Conservation (phyloP, 2,329 filamentous ascomycete genomes). For the Pochonia chlamydosporia region DNA sequence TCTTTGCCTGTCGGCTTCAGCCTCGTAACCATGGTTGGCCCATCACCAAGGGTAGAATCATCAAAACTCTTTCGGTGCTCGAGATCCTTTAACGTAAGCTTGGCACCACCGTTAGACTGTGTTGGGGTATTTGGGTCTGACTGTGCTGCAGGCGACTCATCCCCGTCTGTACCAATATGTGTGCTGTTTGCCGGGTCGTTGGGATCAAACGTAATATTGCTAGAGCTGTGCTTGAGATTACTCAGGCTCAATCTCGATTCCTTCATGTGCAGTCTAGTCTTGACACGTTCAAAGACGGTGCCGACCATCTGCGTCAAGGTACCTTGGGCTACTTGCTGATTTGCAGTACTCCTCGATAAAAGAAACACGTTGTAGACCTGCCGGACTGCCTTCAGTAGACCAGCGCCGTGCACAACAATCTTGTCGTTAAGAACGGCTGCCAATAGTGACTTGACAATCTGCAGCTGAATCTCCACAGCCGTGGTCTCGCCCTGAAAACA, state of each 20-base stretch:
- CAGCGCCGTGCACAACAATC: conserved; percentile 95
- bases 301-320: conserved; percentile 98
- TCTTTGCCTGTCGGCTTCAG: conserved; percentile 42
- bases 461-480: conserved; percentile 84
- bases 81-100: conserved; percentile 61
- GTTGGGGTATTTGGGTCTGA: conserved; percentile 23
- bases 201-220: conserved; percentile 46
- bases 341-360: conserved; percentile 85
- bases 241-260: conserved; percentile 62
- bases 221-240: conserved; percentile 46
- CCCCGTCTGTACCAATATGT: conserved; percentile 31
- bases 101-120: conserved; percentile 35
- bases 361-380: conserved; percentile 99
- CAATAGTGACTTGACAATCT: conserved; percentile 95
- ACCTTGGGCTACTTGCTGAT: conserved; percentile 95
- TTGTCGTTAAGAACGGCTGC: conserved; percentile 97
- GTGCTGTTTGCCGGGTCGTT: conserved; percentile 31
- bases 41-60: conserved; percentile 61
- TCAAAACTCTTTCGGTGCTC: conserved; percentile 65
- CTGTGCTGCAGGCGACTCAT: conserved; percentile 27
- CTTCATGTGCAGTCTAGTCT: conserved; percentile 78
- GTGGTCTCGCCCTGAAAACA: conserved; percentile 98
- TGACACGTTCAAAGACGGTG: conserved; percentile 94
- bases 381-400: conserved; percentile 89
- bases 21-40: conserved; percentile 61